phyloP scores from a whole-genome alignment of 1,284 basidiomycete species.

The Malassezia pachydermatis region DNA sequence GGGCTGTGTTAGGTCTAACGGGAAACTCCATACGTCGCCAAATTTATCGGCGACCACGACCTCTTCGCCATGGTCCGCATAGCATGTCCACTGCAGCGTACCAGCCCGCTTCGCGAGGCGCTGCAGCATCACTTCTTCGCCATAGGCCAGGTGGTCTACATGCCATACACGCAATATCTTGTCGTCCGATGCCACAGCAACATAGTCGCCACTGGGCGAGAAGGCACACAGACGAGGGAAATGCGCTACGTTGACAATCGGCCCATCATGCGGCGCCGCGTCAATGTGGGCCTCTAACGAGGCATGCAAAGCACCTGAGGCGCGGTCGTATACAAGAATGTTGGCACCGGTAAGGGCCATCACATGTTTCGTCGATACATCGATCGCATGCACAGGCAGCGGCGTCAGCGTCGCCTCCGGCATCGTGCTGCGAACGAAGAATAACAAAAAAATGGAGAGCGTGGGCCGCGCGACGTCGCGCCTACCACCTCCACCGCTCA shows the following conservation, averaged over 20 bases:
- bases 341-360: slow-evolving; percentile 11
- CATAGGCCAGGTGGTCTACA: slow-evolving; percentile 10
- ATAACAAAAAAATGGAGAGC: no score
- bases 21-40: slow-evolving; percentile 30
- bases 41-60: slow-evolving; percentile 36
- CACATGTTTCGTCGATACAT: slow-evolving; percentile 6
- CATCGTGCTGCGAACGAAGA: no score
- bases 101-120: slow-evolving; percentile 38
- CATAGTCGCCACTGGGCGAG: slow-evolving; percentile 26
- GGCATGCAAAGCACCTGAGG: neutral
- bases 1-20: slow-evolving; percentile 8
- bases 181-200: slow-evolving; percentile 41
- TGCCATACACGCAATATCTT: slow-evolving; percentile 38
- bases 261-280: neutral
- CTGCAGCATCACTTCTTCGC: slow-evolving; percentile 29
- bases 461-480: no score
- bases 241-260: neutral
- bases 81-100: slow-evolving; percentile 28
- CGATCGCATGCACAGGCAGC: slow-evolving; percentile 16
- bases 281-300: slow-evolving; percentile 13
- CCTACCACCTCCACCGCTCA: no score
- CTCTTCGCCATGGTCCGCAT: slow-evolving; percentile 18
- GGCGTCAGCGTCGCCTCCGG: neutral
- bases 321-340: slow-evolving; percentile 3
- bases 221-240: slow-evolving; percentile 33